A percentile compares a stretch with the other conserved stretches of the same genome.
Evolutionary conservation across 208 protist species (phyloP).

Genomic region (Acanthamoeba quina): DNA sequence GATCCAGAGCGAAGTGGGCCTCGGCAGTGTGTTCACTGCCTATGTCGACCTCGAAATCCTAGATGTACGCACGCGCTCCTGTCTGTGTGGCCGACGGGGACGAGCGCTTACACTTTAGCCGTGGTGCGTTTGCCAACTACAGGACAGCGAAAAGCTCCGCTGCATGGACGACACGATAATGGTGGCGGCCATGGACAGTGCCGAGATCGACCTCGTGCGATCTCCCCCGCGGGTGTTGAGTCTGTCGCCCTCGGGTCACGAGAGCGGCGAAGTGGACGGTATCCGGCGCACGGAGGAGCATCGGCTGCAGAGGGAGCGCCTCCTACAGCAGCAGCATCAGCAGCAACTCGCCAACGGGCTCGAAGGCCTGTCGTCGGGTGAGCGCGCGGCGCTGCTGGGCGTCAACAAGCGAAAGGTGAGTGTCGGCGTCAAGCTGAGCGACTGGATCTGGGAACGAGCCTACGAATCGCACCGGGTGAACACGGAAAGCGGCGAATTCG

Average conservation of each 20-base stretch:
- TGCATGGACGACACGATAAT: background rate
- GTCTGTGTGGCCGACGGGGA: background rate
- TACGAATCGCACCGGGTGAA: background rate
- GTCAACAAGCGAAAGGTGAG: background rate
- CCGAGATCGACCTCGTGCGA: conserved; percentile 6
- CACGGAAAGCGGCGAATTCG: conserved; percentile 2
- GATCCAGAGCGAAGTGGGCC: conserved; percentile 17
- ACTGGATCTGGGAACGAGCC: conserved; percentile 15
- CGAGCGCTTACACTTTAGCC: too few relatives aligned
- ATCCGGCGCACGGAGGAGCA: background rate
- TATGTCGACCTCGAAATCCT: conserved; percentile 18
- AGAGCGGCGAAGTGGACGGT: conserved; percentile 27
- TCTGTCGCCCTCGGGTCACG: background rate
- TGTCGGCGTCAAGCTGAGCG: conserved; percentile 23
- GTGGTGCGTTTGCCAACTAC: background rate
- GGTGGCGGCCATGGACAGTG: conserved; percentile 21
- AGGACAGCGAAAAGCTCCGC: background rate
- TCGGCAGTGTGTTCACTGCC: conserved; percentile 47
- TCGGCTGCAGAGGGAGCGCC: background rate
- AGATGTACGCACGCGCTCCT: background rate
- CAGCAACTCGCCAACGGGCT: background rate
- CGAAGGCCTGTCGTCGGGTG: background rate
- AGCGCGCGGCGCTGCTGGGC: conserved; percentile 1
- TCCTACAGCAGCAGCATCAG: background rate
- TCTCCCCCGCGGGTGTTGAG: background rate